phyloP scores from a whole-genome alignment of 2,329 filamentous ascomycete species.

The Fragosphaeria purpurea region DNA sequence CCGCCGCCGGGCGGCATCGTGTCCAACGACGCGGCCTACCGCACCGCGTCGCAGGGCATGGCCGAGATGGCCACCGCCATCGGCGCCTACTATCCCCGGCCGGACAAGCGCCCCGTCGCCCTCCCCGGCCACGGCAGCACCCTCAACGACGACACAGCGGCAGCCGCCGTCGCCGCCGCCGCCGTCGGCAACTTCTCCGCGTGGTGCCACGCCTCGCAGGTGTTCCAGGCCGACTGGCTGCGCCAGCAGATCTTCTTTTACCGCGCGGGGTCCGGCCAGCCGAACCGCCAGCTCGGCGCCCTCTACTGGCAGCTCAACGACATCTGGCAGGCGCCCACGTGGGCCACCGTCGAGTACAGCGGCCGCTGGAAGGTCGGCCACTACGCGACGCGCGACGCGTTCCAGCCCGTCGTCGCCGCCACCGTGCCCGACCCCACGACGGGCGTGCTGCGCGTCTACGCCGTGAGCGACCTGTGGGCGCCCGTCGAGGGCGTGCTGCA shows the following conservation, averaged over 20 bases:
- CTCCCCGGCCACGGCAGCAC: slow-evolving; percentile 16
- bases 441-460: slow-evolving; percentile 41
- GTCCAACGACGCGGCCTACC: slow-evolving; percentile 35
- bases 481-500: slow-evolving; percentile 33
- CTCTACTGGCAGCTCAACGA: slow-evolving; percentile 59
- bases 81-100: slow-evolving; percentile 45
- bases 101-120: slow-evolving; percentile 31
- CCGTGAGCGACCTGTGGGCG: slow-evolving; percentile 48
- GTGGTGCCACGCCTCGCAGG: slow-evolving; percentile 52
- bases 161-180: slow-evolving; percentile 11
- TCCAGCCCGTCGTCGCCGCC: slow-evolving; percentile 47
- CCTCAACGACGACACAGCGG: neutral
- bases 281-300: slow-evolving; percentile 47
- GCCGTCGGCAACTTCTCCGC: slow-evolving; percentile 46
- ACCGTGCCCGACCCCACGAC: slow-evolving; percentile 43
- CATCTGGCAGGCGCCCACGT: slow-evolving; percentile 54
- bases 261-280: slow-evolving; percentile 45
- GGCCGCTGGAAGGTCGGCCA: slow-evolving; percentile 55
- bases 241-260: slow-evolving; percentile 52
- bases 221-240: slow-evolving; percentile 56
- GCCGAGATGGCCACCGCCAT: slow-evolving; percentile 50
- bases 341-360: slow-evolving; percentile 53
- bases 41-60: slow-evolving; percentile 33
- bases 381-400: slow-evolving; percentile 47
- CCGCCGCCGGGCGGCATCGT: slow-evolving; percentile 39